Conservation (phyloP, 768 basidiomycete species). For the Mycena polygramma region DNA sequence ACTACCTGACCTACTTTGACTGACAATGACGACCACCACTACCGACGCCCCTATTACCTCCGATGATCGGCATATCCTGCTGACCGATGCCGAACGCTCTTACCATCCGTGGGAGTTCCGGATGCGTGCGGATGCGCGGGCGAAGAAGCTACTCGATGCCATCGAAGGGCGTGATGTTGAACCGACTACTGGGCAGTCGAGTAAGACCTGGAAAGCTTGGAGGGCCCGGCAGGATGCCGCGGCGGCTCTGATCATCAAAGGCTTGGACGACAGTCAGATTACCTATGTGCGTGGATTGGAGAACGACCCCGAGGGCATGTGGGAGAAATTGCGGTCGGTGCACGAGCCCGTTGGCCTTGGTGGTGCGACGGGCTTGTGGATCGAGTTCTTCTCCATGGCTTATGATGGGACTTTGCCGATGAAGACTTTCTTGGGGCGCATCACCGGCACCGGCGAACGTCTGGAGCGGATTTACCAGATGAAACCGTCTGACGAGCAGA, state of each 20-base stretch:
- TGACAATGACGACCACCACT: too few relatives aligned
- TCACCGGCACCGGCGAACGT: conserved; percentile 5
- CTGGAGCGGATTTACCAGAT: conserved; percentile 10
- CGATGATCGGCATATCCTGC: conserved; percentile 4
- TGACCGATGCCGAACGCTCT: conserved; percentile 2
- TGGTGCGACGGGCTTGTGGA: conserved; percentile 11
- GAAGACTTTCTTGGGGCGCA: conserved; percentile 14
- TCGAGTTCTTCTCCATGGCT: conserved; percentile 4
- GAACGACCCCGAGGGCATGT: conserved; percentile 12
- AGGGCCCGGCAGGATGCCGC: conserved; percentile 6
- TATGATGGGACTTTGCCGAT: conserved; percentile 15
- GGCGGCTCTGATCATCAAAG: conserved; percentile 4
- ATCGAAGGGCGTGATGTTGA: background rate
- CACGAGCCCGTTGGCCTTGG: conserved; percentile 16
- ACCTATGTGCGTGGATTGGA: conserved; percentile 8
- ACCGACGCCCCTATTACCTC: conserved; percentile 9
- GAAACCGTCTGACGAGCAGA: background rate
- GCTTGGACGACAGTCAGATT: conserved; percentile 12
- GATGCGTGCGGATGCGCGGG: conserved; percentile 3
- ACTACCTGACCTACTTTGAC: too few relatives aligned
- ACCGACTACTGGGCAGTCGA: background rate
- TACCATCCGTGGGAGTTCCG: conserved; percentile 21
- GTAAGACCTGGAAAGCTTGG: background rate
- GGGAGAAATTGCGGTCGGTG: conserved; percentile 13
- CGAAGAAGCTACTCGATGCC: conserved; percentile 4